phyloP scores from a whole-genome alignment of 108 stramenopile genomes.

The Fragilariopsis cylindrus region DNA sequence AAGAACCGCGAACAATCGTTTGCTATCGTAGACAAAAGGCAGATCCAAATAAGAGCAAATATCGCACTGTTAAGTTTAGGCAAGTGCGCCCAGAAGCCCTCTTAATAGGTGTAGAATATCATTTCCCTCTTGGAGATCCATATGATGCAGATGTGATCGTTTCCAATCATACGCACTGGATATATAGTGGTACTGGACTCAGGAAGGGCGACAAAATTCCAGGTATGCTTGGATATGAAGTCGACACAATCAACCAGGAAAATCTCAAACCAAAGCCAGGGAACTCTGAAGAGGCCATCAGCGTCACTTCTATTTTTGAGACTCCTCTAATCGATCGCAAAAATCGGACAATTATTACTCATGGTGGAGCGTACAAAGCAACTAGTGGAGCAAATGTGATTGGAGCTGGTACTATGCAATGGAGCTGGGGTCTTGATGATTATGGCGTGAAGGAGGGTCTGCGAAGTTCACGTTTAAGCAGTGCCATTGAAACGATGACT shows the following conservation, averaged over 20 bases:
- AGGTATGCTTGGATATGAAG: slow-evolving; percentile 22
- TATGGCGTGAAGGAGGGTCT: not conserved
- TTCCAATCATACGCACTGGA: slow-evolving; percentile 14
- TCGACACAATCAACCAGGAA: slow-evolving; percentile 7
- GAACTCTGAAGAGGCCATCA: not conserved
- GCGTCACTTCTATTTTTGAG: slow-evolving; percentile 4
- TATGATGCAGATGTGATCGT: slow-evolving; percentile 19
- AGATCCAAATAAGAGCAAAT: slow-evolving; percentile 23
- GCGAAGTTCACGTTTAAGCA: too few species aligned
- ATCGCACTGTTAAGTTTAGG: not conserved
- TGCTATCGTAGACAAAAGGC: slow-evolving; percentile 8
- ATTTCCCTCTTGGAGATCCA: slow-evolving; percentile 9
- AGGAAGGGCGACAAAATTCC: slow-evolving; percentile 8
- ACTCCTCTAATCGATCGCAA: slow-evolving; percentile 5
- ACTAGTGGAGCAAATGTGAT: slow-evolving; percentile 15
- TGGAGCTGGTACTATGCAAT: slow-evolving; percentile 26
- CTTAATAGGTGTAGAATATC: slow-evolving; percentile 13
- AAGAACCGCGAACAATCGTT: slow-evolving; percentile 11
- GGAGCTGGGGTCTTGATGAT: slow-evolving; percentile 28
- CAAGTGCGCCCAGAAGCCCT: not conserved
- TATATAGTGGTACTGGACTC: slow-evolving; percentile 13
- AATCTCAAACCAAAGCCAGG: not conserved
- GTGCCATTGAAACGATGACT: too few species aligned
- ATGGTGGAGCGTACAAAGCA: slow-evolving; percentile 10
- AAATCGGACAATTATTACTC: slow-evolving; percentile 4